phyloP scores from a whole-genome alignment of 2,329 filamentous ascomycete genomes.

The Hysterium pulicare region DNA sequence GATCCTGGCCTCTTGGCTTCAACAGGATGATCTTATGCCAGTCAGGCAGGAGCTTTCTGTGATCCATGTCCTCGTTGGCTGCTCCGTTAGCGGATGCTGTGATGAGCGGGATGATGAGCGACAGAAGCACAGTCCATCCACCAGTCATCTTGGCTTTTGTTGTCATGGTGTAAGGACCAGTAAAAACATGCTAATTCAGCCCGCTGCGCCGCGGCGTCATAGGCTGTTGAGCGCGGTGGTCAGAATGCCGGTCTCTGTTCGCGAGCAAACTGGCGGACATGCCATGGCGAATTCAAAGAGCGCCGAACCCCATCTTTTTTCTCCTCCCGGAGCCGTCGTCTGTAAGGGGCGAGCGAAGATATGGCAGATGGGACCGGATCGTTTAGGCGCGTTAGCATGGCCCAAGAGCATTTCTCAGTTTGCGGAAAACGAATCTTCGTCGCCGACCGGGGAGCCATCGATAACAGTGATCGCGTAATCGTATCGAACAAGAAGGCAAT shows the following conservation, averaged over 20 bases:
- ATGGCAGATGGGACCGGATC: conserved; percentile 6
- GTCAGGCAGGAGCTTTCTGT: conserved; percentile 27
- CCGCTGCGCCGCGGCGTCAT: conserved; percentile 11
- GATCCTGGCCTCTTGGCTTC: conserved; percentile 30
- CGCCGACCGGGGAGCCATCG: neutral
- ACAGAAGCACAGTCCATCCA: conserved; percentile 14
- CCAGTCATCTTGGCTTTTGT: conserved; percentile 17
- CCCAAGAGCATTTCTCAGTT: neutral
- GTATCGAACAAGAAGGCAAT: too few species aligned
- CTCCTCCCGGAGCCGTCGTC: conserved; percentile 9
- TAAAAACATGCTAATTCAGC: conserved; percentile 6
- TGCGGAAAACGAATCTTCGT: neutral
- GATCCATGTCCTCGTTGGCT: conserved; percentile 27
- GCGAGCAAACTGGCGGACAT: neutral
- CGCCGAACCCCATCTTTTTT: neutral
- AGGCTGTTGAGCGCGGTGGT: conserved; percentile 5
- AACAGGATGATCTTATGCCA: conserved; percentile 29
- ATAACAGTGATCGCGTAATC: conserved; percentile 2
- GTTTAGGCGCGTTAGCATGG: conserved; percentile 2
- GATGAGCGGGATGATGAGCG: conserved; percentile 39
- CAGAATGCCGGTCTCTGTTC: neutral
- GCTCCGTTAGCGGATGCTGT: conserved; percentile 32
- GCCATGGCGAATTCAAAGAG: conserved; percentile 6
- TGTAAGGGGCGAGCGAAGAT: conserved; percentile 10
- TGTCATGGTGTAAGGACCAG: conserved; percentile 14